Conservation (phyloP, 495 filamentous ascomycete genomes). For the Penicillium fimorum region DNA sequence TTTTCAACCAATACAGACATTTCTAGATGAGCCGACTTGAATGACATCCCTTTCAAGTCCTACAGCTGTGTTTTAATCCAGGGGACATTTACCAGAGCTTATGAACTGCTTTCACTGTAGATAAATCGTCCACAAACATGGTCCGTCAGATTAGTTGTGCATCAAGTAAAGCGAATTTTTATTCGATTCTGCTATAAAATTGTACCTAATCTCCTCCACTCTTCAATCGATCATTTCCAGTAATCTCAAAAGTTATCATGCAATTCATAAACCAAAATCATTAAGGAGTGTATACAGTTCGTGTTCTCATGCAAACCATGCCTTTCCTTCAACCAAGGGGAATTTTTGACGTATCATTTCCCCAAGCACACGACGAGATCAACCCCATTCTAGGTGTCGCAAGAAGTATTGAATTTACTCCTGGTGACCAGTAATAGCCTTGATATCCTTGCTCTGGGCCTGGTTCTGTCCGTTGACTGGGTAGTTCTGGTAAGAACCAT, state of each 20-base stretch:
- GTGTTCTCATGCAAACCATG: slow-evolving; percentile 24
- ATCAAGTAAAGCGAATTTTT: background rate
- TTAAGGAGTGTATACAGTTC: slow-evolving; percentile 32
- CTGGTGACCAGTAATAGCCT: slow-evolving; percentile 11
- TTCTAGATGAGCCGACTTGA: no score
- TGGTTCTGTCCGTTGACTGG: slow-evolving; percentile 4
- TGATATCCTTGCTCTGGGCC: slow-evolving; percentile 8
- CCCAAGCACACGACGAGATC: background rate
- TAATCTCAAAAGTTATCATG: background rate
- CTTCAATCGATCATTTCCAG: background rate
- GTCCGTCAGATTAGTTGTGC: no score
- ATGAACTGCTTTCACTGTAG: no score
- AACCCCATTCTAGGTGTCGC: background rate
- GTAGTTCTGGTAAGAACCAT: slow-evolving; percentile 13
- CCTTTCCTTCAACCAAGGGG: slow-evolving; percentile 8
- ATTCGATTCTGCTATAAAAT: background rate
- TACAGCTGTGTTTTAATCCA: no score
- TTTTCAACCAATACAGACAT: no score
- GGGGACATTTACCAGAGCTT: no score
- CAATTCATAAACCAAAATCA: slow-evolving; percentile 10
- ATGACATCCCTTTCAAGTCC: no score
- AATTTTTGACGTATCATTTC: background rate
- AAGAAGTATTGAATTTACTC: slow-evolving; percentile 7
- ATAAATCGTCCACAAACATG: no score
- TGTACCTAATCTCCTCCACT: background rate